A percentile compares a stretch with the other conserved stretches of the same genome.
Conservation (phyloP, 495 filamentous ascomycete genomes). For the Penicillium egyptiacum region DNA sequence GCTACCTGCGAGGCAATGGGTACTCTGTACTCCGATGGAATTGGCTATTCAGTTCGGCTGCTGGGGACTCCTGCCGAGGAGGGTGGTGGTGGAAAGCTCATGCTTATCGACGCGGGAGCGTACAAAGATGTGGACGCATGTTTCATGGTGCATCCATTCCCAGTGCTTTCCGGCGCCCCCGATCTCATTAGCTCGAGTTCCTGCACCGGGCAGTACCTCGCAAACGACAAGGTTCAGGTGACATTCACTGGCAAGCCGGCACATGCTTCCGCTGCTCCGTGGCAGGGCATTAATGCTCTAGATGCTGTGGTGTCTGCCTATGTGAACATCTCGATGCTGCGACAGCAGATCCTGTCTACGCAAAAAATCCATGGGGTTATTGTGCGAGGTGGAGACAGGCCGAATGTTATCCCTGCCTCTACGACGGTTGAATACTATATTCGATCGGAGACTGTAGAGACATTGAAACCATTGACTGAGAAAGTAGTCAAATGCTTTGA, state of each 20-base stretch:
- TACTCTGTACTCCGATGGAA: slow-evolving; percentile 5
- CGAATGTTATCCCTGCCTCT: slow-evolving; percentile 55
- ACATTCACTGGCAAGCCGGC: slow-evolving; percentile 49
- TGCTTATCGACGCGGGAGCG: slow-evolving; percentile 50
- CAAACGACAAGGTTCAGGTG: slow-evolving; percentile 51
- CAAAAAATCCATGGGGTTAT: slow-evolving; percentile 50
- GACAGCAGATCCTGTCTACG: slow-evolving; percentile 56
- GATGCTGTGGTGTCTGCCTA: slow-evolving; percentile 63
- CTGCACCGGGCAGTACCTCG: slow-evolving; percentile 45
- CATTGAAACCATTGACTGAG: slow-evolving; percentile 47
- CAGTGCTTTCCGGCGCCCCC: slow-evolving; percentile 29
- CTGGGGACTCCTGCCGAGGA: slow-evolving; percentile 49
- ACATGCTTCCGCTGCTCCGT: slow-evolving; percentile 59
- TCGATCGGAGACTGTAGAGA: slow-evolving; percentile 44
- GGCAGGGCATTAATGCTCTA: slow-evolving; percentile 64
- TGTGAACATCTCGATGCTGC: slow-evolving; percentile 57
- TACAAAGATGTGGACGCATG: slow-evolving; percentile 48
- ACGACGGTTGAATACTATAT: slow-evolving; percentile 58
- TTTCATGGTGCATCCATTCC: slow-evolving; percentile 56
- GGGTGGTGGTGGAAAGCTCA: slow-evolving; percentile 46
- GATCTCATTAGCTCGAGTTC: slow-evolving; percentile 29
- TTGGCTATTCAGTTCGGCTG: slow-evolving; percentile 31
- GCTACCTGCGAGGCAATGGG: slow-evolving; percentile 38
- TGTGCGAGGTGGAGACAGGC: slow-evolving; percentile 41
- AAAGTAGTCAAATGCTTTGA: slow-evolving; percentile 56